Conservation (phyloP, 225 moss, liverwort and hornwort species). For the Thuidium tamariscinum region DNA sequence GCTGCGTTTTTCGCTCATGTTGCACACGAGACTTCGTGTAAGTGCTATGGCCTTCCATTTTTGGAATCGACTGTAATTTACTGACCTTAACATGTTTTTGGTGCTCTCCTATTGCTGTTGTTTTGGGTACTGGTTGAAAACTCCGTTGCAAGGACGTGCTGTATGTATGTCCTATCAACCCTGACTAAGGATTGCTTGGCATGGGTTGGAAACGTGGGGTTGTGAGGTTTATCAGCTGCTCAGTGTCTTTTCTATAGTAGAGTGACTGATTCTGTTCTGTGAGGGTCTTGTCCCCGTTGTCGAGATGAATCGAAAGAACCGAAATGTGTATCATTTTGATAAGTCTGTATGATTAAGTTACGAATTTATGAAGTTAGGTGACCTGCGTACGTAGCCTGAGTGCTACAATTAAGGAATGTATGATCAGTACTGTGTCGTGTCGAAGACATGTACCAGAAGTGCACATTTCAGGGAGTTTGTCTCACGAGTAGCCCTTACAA, state of each 20-base stretch:
- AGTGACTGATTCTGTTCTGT: background rate
- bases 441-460: background rate
- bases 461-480: background rate
- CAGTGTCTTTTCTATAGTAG: background rate
- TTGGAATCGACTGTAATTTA: background rate
- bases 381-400: background rate
- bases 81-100: background rate
- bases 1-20: slow-evolving; percentile 81
- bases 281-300: background rate
- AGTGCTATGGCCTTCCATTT: background rate
- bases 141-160: background rate
- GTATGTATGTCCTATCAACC: background rate
- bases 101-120: background rate
- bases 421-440: background rate
- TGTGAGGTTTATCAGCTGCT: background rate
- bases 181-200: background rate
- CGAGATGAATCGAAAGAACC: background rate
- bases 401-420: background rate
- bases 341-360: background rate
- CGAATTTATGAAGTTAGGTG: background rate
- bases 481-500: background rate
- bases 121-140: background rate
- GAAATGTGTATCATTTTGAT: too few relatives aligned
- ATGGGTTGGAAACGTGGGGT: background rate
- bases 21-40: slow-evolving; percentile 74